A percentile compares a stretch with the other conserved stretches of the same genome.
Conservation (phyloP, 1,284 basidiomycete species). For the Trichosporon ovoides region DNA sequence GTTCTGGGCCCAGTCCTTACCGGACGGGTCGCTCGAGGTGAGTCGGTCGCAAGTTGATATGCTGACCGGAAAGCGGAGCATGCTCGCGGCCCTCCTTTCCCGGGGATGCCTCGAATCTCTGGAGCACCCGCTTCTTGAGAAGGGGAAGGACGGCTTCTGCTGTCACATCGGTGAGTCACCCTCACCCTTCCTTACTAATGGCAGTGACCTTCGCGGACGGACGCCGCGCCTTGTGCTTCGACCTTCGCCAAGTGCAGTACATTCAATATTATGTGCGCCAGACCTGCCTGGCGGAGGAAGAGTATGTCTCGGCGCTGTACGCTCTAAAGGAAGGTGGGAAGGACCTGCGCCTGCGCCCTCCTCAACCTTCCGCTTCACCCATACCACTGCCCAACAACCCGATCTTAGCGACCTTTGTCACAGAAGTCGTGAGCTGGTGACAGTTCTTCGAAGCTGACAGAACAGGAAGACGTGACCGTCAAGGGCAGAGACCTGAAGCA, state of each 20-base stretch:
- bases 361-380: not conserved
- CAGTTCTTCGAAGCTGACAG: not conserved
- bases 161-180: slow-evolving; percentile 61
- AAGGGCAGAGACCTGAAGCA: not conserved
- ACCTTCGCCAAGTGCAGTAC: slow-evolving; percentile 76
- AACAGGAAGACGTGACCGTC: not conserved
- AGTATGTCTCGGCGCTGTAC: slow-evolving; percentile 8
- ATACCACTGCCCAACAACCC: slow-evolving; percentile 1
- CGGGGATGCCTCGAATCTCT: slow-evolving; percentile 62
- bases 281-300: slow-evolving; percentile 59
- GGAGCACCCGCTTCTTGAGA: slow-evolving; percentile 65
- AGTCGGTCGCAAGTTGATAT: not conserved
- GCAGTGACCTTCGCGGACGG: slow-evolving; percentile 19
- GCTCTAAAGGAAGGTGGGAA: not conserved
- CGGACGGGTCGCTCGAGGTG: slow-evolving; percentile 26
- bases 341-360: not conserved
- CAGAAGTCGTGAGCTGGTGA: not conserved
- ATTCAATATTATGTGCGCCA: slow-evolving; percentile 74
- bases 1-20: slow-evolving; percentile 30
- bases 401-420: not conserved
- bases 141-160: slow-evolving; percentile 60
- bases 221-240: slow-evolving; percentile 62
- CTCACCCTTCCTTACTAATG: not conserved
- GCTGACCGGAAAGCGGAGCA: slow-evolving; percentile 41
- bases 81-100: slow-evolving; percentile 64